phyloP scores from a whole-genome alignment of 371 early-diverging fungal species.

The Funneliformis caledonium region DNA sequence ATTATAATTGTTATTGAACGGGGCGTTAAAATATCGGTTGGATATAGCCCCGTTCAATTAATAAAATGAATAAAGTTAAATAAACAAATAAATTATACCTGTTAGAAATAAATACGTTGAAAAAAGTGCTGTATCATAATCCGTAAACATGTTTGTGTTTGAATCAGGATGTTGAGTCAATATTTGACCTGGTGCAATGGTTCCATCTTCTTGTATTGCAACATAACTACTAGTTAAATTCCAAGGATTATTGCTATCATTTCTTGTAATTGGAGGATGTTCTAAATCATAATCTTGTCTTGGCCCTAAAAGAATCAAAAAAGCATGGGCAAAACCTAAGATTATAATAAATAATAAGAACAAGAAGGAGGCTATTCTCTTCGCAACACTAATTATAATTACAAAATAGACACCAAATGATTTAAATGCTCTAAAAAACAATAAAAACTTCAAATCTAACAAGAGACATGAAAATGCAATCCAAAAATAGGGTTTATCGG shows the following conservation, averaged over 20 bases:
- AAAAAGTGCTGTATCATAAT: neutral
- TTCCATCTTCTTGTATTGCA: neutral
- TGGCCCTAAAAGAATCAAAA: neutral
- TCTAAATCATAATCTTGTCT: neutral
- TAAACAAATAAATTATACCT: neutral
- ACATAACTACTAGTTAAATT: neutral
- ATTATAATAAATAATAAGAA: neutral
- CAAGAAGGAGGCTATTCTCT: constrained; percentile 3
- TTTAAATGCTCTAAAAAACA: constrained; percentile 2
- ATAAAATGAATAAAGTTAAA: no score
- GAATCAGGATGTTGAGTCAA: neutral
- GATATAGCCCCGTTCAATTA: no score
- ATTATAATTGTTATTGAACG: no score
- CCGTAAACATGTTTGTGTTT: neutral
- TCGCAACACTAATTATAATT: constrained; percentile 21
- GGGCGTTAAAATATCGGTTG: no score
- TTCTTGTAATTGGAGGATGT: neutral
- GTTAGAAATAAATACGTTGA: neutral
- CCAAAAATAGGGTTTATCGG: no score
- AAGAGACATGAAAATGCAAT: neutral
- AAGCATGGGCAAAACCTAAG: neutral
- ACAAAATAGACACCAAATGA: constrained; percentile 20
- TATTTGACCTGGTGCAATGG: no score
- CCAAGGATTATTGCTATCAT: constrained; percentile 8
- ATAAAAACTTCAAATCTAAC: neutral